Evolutionary conservation across 148 eudicot species (phyloP).

Genomic region (Camellia granthamiana): DNA sequence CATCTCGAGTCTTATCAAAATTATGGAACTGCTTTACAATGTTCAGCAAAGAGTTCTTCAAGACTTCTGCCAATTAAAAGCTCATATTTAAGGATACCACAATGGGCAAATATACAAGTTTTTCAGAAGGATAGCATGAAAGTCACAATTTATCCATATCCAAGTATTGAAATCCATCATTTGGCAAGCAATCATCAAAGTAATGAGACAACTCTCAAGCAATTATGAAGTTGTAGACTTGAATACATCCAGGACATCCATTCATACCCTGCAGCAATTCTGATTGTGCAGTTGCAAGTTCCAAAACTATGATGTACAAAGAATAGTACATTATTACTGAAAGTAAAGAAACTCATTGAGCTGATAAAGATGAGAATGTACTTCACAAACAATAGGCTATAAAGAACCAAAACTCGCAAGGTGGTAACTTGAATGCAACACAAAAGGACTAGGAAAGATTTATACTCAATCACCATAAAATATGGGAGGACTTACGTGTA

Average conservation of each 20-base stretch:
- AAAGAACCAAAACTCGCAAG: neutral
- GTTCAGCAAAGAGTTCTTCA: neutral
- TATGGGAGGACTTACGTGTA: too few species aligned
- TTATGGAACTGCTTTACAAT: neutral
- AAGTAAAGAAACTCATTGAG: neutral
- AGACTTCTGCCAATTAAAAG: neutral
- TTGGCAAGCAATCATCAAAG: neutral
- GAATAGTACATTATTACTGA: neutral
- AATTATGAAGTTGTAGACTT: neutral
- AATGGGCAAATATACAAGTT: neutral
- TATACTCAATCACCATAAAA: neutral
- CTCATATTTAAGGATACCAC: neutral
- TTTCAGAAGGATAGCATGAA: neutral
- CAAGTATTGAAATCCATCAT: neutral
- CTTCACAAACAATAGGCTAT: neutral
- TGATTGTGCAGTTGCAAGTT: neutral
- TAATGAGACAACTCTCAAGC: neutral
- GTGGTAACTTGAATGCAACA: neutral
- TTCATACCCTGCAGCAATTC: neutral
- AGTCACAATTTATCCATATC: neutral
- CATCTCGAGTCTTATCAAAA: neutral
- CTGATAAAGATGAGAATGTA: too few species aligned
- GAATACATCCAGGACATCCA: neutral
- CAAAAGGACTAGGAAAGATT: neutral
- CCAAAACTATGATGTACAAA: neutral